Base-by-base conservation (phyloP, 805 yeast genomes). In the Wickerhamomyces pijperi region DNA sequence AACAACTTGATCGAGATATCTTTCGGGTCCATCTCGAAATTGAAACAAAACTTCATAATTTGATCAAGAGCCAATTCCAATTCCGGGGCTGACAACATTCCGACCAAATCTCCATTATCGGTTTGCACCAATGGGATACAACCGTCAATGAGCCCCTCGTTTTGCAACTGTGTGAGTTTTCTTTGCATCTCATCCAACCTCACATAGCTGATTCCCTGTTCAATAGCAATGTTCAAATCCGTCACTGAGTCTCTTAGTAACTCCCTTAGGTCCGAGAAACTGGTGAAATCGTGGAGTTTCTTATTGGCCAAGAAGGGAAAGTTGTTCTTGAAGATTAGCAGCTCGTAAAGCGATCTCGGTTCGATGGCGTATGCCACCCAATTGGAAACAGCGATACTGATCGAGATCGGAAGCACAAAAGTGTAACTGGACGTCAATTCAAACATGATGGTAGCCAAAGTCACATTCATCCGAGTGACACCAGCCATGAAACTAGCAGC, bases 401-500 rank as follows among this genome's bases (percentile, higher is more conserved):
- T 66, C 1, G 78, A 65, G 38, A 74, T 70, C 0, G 80, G 80
- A 18, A 74, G 50, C 11, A 74, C 78, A 48, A 73, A 73, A 19
- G 72, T 71, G 41, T 74, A 66, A 13, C 75, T 67, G 18, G 76
- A 72, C 1, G 80, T 74, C 28, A 74, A 53, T 48, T 74, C 80
- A 49, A 71, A 71, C 31, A 71, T 49, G 31, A 72, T 70, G 4
- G 69, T 68, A 1, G 72, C 74, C 28, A 71, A 51, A 3, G 76
- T 68, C 32, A 71, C 68, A 38, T 71, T 70, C 77, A 71, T 71
- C 42, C 76, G 52, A 2, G 77, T 71, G 4, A 70, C 68, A 5
- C 76, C 77, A 1, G 76, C 77, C 76, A 71, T 71, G 42, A 70
- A 70, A 0, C 75, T 69, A 12, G 75, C 77, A 0, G 76, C 76